phyloP scores from a whole-genome alignment of 176 grass and related monocot genomes.

The Zoysia japonica region DNA sequence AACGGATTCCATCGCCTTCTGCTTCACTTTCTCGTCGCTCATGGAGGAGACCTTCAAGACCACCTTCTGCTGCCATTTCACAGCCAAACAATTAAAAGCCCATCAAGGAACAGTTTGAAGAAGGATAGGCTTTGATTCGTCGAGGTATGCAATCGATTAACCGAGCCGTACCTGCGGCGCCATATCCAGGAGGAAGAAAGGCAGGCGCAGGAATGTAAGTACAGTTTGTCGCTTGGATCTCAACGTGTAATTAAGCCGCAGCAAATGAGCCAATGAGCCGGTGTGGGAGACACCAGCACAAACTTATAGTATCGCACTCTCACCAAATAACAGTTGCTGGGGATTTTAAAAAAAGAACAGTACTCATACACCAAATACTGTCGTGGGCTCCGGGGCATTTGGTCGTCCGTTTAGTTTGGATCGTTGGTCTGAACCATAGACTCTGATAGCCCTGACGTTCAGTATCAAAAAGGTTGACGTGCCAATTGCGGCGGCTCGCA shows the following conservation, averaged over 20 bases:
- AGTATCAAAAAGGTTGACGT: not conserved
- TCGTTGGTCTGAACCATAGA: not conserved
- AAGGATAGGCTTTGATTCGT: not conserved
- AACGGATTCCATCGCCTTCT: slow-evolving; percentile 83
- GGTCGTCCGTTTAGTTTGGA: not conserved
- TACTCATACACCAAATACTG: not conserved
- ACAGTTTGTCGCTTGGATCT: not conserved
- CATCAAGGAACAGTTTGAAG: not conserved
- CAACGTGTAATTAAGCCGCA: not conserved
- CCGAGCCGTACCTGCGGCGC: slow-evolving; percentile 42
- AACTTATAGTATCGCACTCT: not conserved
- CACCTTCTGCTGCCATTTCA: slow-evolving; percentile 62
- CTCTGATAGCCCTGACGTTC: not conserved
- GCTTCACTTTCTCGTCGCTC: slow-evolving; percentile 74
- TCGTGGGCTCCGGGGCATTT: not conserved
- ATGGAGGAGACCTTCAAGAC: slow-evolving; percentile 71
- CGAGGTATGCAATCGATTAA: not conserved
- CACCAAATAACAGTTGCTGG: not conserved
- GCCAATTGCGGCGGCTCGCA: slow-evolving; percentile 24
- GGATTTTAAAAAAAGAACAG: not conserved
- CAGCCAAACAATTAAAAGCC: not conserved
- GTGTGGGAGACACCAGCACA: not conserved
- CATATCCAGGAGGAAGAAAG: slow-evolving; percentile 15
- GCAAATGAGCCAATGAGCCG: not conserved
- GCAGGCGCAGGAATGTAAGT: not conserved